Conservation (phyloP, 2,329 filamentous ascomycete genomes). For the Cladosporium colombiae region DNA sequence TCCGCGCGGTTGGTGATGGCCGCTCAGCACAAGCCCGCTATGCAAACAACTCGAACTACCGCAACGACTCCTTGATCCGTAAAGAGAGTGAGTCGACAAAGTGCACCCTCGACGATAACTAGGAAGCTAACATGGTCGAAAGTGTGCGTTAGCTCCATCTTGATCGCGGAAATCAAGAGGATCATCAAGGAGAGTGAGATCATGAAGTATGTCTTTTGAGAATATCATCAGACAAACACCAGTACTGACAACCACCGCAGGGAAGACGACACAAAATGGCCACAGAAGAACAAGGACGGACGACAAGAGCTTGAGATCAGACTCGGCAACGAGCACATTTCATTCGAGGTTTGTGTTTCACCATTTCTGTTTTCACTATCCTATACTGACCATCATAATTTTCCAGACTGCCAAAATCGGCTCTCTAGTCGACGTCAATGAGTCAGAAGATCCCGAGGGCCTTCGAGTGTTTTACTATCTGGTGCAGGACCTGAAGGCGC, state of each 20-base stretch:
- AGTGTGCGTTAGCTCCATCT: slow-evolving; percentile 94
- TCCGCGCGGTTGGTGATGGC: slow-evolving; percentile 87
- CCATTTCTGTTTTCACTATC: neutral
- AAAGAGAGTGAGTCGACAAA: slow-evolving; percentile 81
- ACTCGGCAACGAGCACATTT: slow-evolving; percentile 92
- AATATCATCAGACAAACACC: neutral
- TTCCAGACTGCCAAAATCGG: slow-evolving; percentile 93
- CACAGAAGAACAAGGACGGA: slow-evolving; percentile 98
- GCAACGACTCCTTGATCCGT: slow-evolving; percentile 95
- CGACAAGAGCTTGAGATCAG: slow-evolving; percentile 95
- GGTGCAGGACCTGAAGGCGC: slow-evolving; percentile 92
- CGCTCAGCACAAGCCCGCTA: slow-evolving; percentile 92
- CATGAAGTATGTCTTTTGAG: slow-evolving; percentile 69
- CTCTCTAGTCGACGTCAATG: slow-evolving; percentile 92
- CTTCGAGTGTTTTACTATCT: slow-evolving; percentile 98
- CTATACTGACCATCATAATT: slow-evolving; percentile 28
- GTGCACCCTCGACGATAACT: neutral
- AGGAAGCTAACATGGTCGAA: slow-evolving; percentile 16
- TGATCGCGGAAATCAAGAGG: slow-evolving; percentile 92
- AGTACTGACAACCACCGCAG: slow-evolving; percentile 47
- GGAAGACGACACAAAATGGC: slow-evolving; percentile 98
- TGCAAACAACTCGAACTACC: slow-evolving; percentile 99
- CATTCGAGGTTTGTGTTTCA: slow-evolving; percentile 75
- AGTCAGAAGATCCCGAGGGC: slow-evolving; percentile 93
- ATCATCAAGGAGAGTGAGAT: slow-evolving; percentile 97